Conservation (phyloP, 2,329 filamentous ascomycete species). For the Grosmannia huntii region DNA sequence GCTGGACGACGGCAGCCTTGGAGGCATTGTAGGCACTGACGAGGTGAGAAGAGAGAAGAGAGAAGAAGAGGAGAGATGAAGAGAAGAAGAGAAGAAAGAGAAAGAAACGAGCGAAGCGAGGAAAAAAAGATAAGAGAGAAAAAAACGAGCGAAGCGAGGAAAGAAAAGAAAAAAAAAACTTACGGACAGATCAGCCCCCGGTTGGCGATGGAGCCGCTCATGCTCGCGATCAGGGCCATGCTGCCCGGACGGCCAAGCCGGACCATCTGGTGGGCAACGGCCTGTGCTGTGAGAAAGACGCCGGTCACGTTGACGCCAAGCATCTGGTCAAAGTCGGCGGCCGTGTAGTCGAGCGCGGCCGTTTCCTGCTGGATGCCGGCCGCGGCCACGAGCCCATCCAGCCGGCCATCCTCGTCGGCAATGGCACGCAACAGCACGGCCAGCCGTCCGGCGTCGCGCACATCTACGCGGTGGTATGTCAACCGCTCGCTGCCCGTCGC, state of each 20-base stretch:
- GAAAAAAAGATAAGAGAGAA: background rate
- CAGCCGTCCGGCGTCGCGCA: constrained; percentile 56
- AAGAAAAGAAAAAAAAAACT: constrained; percentile 16
- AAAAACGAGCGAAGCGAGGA: background rate
- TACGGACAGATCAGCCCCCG: constrained; percentile 47
- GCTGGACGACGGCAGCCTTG: constrained; percentile 62
- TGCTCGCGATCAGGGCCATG: constrained; percentile 56
- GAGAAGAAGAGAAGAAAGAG: constrained; percentile 17
- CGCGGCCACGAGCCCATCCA: no score
- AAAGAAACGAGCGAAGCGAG: constrained; percentile 20
- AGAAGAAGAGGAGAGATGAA: constrained; percentile 17
- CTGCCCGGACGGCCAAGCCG: constrained; percentile 42
- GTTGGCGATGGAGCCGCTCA: constrained; percentile 57
- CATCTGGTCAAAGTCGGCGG: no score
- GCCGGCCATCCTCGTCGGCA: constrained; percentile 51
- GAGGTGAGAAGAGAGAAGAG: no score
- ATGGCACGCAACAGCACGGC: constrained; percentile 58
- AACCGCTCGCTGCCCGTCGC: no score
- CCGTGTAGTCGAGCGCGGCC: no score
- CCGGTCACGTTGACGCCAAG: no score
- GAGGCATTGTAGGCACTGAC: constrained; percentile 58
- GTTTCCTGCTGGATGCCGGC: no score
- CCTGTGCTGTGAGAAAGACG: no score
- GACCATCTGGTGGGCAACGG: constrained; percentile 45
- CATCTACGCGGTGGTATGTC: constrained; percentile 64